These are phyloP conservation scores for Wallacemonas collosoma DNA, from an alignment of 208 protist species.

Conservation along the genomic window DNA sequence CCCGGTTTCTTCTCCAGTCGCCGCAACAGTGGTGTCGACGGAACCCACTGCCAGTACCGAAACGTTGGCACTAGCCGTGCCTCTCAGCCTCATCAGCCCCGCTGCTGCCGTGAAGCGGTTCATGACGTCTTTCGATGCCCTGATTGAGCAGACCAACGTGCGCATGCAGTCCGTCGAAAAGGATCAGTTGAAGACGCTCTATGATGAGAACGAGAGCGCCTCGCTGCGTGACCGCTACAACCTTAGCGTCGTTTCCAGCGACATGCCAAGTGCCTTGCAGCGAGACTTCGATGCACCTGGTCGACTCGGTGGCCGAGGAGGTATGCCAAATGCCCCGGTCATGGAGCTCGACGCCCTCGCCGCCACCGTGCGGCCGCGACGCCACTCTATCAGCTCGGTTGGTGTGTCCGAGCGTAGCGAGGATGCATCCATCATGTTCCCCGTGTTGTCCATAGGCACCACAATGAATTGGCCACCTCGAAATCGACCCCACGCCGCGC, in stretches of 20 bases:
- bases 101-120: neutral
- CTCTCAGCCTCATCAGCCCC: neutral
- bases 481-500: too few relatives aligned
- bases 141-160: neutral
- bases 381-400: too few relatives aligned
- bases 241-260: neutral
- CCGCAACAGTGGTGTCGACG: too few relatives aligned
- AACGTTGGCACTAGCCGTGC: neutral
- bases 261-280: neutral
- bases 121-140: neutral
- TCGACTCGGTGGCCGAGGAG: neutral
- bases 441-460: conserved; percentile 1
- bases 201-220: neutral
- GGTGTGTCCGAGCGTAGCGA: neutral
- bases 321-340: neutral
- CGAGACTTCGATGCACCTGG: conserved; percentile 1
- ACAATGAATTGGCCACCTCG: neutral
- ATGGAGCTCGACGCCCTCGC: neutral
- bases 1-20: too few relatives aligned
- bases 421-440: neutral
- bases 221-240: neutral
- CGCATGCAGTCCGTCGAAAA: neutral
- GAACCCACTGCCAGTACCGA: neutral
- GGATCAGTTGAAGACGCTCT: neutral
- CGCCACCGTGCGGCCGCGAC: neutral